These are phyloP conservation scores for Hygrophorus pudorinus DNA, from an alignment of 768 basidiomycete species.

Conservation along the genomic window DNA sequence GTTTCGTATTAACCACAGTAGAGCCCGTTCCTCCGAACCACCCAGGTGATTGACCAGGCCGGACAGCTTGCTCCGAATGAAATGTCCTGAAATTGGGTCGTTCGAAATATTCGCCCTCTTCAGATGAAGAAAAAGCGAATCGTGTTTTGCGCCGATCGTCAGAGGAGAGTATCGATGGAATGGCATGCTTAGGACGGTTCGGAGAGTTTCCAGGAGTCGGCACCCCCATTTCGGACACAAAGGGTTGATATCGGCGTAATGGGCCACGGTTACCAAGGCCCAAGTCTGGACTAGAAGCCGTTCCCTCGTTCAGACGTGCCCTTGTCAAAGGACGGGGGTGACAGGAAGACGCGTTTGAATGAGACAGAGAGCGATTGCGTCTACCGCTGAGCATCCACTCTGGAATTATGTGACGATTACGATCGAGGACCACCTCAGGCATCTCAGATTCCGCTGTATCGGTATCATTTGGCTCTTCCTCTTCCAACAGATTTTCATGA, in stretches of 20 bases:
- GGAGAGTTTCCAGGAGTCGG: conserved; percentile 45
- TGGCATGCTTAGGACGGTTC: conserved; percentile 15
- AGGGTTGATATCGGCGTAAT: conserved; percentile 28
- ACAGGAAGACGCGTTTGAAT: conserved; percentile 32
- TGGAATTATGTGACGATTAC: conserved; percentile 92
- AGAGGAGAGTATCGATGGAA: neutral
- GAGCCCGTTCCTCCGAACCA: conserved; percentile 87
- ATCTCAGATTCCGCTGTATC: conserved; percentile 73
- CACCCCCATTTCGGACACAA: conserved; percentile 29
- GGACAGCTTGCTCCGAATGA: conserved; percentile 29
- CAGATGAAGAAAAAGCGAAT: conserved; percentile 14
- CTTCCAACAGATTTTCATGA: conserved; percentile 15
- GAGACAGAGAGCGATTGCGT: conserved; percentile 39
- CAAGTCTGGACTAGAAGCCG: conserved; percentile 67
- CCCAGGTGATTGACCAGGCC: conserved; percentile 26
- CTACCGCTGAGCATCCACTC: conserved; percentile 71
- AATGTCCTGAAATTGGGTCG: conserved; percentile 32
- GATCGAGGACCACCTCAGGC: conserved; percentile 89
- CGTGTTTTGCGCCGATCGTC: neutral
- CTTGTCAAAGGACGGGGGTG: conserved; percentile 19
- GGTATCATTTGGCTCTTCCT: conserved; percentile 22
- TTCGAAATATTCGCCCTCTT: conserved; percentile 20
- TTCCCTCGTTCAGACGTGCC: conserved; percentile 38
- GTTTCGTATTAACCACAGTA: too few relatives aligned
- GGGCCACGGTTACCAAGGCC: conserved; percentile 19